phyloP scores from a whole-genome alignment of 2,329 filamentous ascomycete genomes.

The Tolypocladium tropicale region DNA sequence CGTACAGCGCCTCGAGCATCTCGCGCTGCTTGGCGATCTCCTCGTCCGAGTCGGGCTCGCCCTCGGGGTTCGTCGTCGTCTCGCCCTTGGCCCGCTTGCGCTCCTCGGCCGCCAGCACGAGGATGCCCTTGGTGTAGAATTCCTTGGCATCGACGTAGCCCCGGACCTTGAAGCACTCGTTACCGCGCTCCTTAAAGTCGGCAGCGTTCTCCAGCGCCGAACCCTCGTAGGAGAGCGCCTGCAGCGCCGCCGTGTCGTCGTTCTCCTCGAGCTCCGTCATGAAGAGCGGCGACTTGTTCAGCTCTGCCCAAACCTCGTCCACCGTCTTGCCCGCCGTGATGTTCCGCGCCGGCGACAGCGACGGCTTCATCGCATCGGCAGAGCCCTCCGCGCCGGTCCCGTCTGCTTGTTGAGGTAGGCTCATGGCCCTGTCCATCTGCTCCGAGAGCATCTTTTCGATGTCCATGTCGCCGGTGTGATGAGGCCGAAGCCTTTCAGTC shows the following conservation, averaged over 20 bases:
- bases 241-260: constrained; percentile 72
- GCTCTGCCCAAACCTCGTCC: constrained; percentile 45
- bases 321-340: constrained; percentile 34
- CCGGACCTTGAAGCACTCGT: constrained; percentile 69
- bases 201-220: constrained; percentile 71
- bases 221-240: constrained; percentile 87
- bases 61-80: constrained; percentile 14
- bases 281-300: constrained; percentile 68
- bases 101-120: constrained; percentile 57
- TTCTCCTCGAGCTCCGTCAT: constrained; percentile 93
- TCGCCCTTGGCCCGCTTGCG: constrained; percentile 35
- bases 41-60: constrained; percentile 33
- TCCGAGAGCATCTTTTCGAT: constrained; percentile 34
- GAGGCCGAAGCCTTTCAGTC: not conserved
- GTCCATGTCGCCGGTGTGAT: constrained; percentile 13
- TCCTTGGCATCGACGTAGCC: constrained; percentile 77
- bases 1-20: constrained; percentile 66
- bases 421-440: constrained; percentile 25
- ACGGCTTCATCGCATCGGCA: constrained; percentile 23
- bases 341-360: constrained; percentile 35
- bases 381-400: not conserved
- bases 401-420: constrained; percentile 5
- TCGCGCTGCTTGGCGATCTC: constrained; percentile 49
- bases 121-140: constrained; percentile 82
- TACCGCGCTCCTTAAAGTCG: constrained; percentile 86